Percentiles rank a stretch among this genome's conserved stretches.
Conservation (phyloP, 2,329 filamentous ascomycete genomes). For the Lasiodiplodia hormozganensis region DNA sequence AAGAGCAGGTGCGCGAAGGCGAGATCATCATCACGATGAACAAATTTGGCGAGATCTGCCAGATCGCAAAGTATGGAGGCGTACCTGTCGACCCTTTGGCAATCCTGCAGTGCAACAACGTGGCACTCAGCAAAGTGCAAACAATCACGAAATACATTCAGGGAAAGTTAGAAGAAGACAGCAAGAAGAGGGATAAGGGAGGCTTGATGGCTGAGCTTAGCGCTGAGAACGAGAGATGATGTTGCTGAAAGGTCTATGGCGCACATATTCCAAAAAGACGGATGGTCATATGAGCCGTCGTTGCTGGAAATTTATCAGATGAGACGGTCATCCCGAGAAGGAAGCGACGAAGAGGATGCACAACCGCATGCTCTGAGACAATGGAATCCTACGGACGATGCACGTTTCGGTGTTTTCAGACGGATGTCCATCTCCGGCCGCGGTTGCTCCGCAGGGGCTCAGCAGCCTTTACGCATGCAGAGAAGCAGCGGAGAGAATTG, state of each 20-base stretch:
- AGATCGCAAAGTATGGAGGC: constrained; percentile 90
- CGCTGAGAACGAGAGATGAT: constrained; percentile 81
- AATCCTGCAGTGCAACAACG: constrained; percentile 76
- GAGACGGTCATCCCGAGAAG: not conserved
- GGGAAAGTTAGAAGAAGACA: constrained; percentile 76
- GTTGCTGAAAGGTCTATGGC: not conserved
- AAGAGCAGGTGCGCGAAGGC: constrained; percentile 77
- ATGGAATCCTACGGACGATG: not conserved
- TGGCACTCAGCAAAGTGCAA: constrained; percentile 80
- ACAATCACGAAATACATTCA: constrained; percentile 79
- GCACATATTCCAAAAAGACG: not conserved
- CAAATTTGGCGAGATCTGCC: constrained; percentile 86
- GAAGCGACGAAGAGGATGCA: not conserved
- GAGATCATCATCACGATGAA: constrained; percentile 86
- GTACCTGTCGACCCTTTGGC: constrained; percentile 79
- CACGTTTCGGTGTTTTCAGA: not conserved
- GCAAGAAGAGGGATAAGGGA: constrained; percentile 77
- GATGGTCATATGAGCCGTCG: not conserved
- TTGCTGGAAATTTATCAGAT: not conserved
- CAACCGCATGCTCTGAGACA: not conserved
- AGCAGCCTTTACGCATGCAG: constrained; percentile 1
- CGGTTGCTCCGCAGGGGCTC: not conserved
- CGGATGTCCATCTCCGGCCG: not conserved
- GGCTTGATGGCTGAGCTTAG: constrained; percentile 81
- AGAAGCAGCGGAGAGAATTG: constrained; percentile 1